Evolutionary conservation across 2,329 filamentous ascomycete genomes (phyloP).

Genomic region (Fusarium dimerum): DNA sequence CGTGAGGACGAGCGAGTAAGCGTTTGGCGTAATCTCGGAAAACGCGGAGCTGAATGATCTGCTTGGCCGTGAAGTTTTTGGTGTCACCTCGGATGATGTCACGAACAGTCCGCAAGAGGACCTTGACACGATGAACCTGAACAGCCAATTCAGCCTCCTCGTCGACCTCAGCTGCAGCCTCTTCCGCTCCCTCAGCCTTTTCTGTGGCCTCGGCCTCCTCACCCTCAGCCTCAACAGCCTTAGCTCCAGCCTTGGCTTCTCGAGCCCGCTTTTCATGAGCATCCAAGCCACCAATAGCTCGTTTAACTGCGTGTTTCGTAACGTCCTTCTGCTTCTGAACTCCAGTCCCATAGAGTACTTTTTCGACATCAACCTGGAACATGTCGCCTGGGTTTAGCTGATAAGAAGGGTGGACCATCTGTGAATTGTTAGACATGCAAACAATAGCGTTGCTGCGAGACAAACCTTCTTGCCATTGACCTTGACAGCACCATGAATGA

Average conservation of each 20-base stretch:
- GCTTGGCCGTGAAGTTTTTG: slow-evolving; percentile 61
- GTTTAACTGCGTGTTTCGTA: slow-evolving; percentile 12
- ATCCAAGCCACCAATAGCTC: neutral
- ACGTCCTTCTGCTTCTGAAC: slow-evolving; percentile 57
- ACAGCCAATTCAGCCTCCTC: slow-evolving; percentile 26
- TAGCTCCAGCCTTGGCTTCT: slow-evolving; percentile 8
- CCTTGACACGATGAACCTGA: slow-evolving; percentile 24
- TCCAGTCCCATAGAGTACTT: slow-evolving; percentile 86
- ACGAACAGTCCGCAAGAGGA: slow-evolving; percentile 35
- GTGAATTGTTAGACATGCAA: slow-evolving; percentile 5
- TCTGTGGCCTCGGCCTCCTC: slow-evolving; percentile 9
- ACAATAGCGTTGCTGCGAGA: neutral
- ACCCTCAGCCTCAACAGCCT: slow-evolving; percentile 19
- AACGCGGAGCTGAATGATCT: slow-evolving; percentile 74
- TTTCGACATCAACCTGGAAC: slow-evolving; percentile 91
- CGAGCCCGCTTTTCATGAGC: neutral
- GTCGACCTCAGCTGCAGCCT: slow-evolving; percentile 1
- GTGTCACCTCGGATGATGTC: slow-evolving; percentile 45
- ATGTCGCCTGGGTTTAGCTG: slow-evolving; percentile 95
- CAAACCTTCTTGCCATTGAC: slow-evolving; percentile 94
- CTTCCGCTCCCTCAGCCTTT: slow-evolving; percentile 22
- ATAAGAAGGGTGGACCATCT: slow-evolving; percentile 94
- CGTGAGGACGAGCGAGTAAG: slow-evolving; percentile 50
- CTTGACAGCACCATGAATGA: slow-evolving; percentile 87
- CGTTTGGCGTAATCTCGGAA: slow-evolving; percentile 67